phyloP scores from a whole-genome alignment of 345 rosid species.

The Populus ilicifolia region DNA sequence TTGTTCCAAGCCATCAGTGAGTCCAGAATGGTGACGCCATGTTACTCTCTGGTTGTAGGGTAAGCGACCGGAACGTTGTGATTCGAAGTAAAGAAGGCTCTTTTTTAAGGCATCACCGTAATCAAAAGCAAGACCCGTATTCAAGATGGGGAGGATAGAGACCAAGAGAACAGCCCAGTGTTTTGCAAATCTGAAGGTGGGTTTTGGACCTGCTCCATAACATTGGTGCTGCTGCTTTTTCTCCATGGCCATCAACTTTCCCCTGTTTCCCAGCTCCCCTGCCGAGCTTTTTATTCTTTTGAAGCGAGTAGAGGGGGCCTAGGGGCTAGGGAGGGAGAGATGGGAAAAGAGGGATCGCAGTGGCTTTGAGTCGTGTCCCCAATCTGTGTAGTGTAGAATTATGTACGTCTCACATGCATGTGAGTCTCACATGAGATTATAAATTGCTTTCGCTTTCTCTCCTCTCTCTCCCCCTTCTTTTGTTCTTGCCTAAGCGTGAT shows the following conservation, averaged over 20 bases:
- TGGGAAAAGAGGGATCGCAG: background rate
- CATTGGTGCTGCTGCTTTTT: background rate
- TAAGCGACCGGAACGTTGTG: slow-evolving; percentile 34
- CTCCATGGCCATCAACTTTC: slow-evolving; percentile 5
- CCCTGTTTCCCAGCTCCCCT: slow-evolving; percentile 20
- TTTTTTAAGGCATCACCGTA: slow-evolving; percentile 29
- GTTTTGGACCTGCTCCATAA: background rate
- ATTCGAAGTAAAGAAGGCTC: slow-evolving; percentile 34
- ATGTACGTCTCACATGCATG: slow-evolving; percentile 9
- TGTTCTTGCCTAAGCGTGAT: slow-evolving; percentile 20
- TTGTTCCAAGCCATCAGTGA: slow-evolving; percentile 32
- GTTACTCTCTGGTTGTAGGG: slow-evolving; percentile 27
- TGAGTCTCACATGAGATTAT: slow-evolving; percentile 27
- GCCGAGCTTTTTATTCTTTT: slow-evolving; percentile 1
- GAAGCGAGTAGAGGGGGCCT: slow-evolving; percentile 12
- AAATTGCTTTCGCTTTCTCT: background rate
- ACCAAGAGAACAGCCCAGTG: slow-evolving; percentile 13
- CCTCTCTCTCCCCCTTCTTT: background rate
- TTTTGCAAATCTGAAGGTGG: background rate
- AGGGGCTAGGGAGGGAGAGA: background rate
- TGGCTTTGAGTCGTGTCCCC: background rate
- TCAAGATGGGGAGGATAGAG: slow-evolving; percentile 10
- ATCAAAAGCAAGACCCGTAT: slow-evolving; percentile 1
- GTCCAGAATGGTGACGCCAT: slow-evolving; percentile 38
- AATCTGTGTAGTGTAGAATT: too few relatives aligned